phyloP scores from a whole-genome alignment of 164 flowering plant species.

The Berberis thunbergii region DNA sequence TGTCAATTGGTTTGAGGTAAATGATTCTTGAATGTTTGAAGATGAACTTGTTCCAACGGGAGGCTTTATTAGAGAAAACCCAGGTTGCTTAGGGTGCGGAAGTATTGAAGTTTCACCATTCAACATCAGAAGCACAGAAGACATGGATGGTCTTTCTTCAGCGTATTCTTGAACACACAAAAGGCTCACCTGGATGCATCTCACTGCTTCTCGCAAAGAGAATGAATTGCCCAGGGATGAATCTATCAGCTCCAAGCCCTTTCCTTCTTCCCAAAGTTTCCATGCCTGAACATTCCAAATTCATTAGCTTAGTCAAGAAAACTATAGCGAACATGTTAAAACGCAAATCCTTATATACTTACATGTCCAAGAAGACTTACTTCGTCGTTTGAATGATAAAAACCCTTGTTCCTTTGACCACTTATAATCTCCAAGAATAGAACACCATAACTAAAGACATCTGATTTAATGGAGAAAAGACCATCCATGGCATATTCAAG shows the following conservation, averaged over 20 bases:
- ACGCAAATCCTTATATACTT: conserved; percentile 1
- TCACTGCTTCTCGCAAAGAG: not conserved
- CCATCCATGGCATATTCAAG: conserved; percentile 19
- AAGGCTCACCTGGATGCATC: conserved; percentile 16
- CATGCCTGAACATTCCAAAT: conserved; percentile 21
- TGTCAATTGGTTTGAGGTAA: too few relatives aligned
- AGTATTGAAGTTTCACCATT: conserved; percentile 6
- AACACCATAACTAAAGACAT: conserved; percentile 15
- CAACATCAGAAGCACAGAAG: conserved; percentile 13
- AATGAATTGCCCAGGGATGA: not conserved
- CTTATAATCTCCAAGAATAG: conserved; percentile 12
- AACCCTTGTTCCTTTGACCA: conserved; percentile 12
- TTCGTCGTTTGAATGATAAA: not conserved
- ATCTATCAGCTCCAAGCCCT: conserved; percentile 10
- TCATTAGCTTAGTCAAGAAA: not conserved
- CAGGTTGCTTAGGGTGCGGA: conserved; percentile 12
- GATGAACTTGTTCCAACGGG: too few relatives aligned
- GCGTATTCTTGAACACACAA: conserved; percentile 16
- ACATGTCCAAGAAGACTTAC: conserved; percentile 8
- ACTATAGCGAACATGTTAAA: not conserved
- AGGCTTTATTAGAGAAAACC: not conserved
- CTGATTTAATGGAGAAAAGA: conserved; percentile 14
- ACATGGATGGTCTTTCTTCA: conserved; percentile 12
- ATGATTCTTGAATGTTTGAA: too few relatives aligned
- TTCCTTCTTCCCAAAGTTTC: conserved; percentile 31